Conservation (phyloP, 2,329 filamentous ascomycete species). For the Microcyclosporella mali region DNA sequence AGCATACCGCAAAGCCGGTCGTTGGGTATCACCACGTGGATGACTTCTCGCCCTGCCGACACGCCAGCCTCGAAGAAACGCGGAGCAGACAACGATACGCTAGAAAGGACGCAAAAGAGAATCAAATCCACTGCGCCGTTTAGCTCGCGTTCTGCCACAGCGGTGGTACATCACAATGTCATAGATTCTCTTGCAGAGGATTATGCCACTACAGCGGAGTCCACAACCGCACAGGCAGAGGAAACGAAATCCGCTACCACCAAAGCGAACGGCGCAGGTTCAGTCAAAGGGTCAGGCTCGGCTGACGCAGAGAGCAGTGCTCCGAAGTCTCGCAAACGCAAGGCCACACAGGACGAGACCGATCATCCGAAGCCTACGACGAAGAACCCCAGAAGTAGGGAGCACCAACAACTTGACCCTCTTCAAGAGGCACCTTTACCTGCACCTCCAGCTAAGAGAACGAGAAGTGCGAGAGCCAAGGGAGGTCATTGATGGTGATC, state of each 20-base stretch:
- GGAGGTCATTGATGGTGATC: slow-evolving; percentile 6
- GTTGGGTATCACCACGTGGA: slow-evolving; percentile 1
- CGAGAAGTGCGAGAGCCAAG: slow-evolving; percentile 19
- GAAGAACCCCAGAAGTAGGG: slow-evolving; percentile 11
- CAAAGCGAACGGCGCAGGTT: slow-evolving; percentile 3
- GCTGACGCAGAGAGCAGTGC: not conserved
- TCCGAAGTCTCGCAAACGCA: slow-evolving; percentile 5
- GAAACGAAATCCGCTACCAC: slow-evolving; percentile 3
- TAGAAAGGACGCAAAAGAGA: slow-evolving; percentile 12
- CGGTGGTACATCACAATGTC: no score
- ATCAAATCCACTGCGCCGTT: slow-evolving; percentile 12
- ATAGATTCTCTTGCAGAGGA: no score
- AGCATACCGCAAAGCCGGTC: not conserved
- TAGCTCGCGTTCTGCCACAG: not conserved
- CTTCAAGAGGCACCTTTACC: slow-evolving; percentile 3
- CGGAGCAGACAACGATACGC: slow-evolving; percentile 2
- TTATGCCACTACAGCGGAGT: slow-evolving; percentile 4
- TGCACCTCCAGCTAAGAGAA: slow-evolving; percentile 15
- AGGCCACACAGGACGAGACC: slow-evolving; percentile 4
- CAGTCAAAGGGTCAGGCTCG: not conserved
- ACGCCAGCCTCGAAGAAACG: slow-evolving; percentile 14
- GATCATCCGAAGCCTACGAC: not conserved
- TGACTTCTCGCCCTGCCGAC: slow-evolving; percentile 13
- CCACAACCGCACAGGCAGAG: not conserved
- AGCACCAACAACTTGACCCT: slow-evolving; percentile 5